Base-by-base conservation (phyloP, 148 eudicot genomes). In the Bassia scoparia region DNA sequence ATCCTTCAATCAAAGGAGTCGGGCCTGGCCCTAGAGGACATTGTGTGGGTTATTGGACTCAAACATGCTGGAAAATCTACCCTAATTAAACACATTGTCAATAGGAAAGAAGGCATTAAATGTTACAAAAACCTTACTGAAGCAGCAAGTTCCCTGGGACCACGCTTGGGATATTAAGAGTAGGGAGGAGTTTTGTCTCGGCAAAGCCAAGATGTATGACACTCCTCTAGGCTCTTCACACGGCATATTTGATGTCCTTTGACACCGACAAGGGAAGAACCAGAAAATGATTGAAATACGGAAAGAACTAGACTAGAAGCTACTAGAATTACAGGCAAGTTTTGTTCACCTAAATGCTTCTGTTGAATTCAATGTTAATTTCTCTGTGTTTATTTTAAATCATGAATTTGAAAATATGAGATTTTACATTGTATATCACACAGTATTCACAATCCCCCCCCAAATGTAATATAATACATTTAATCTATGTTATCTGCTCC, bases 21-120 rank as follows among this genome's bases (percentile, higher is more conserved):
- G 80, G 88, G n/a, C n/a, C 97, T 55, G 98, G 98, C 7, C 98
- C 98, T 61, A 89, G 98, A 74, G 98, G 98, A 76, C 87, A 91
- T n/a, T 82, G 97, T 94, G 46, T 94, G 98, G 98, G 95, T 94
- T 74, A 84, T 94, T 70, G 98, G 98, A 37, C 91, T 97, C 62
- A 97, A 94, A 70, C 91, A 94, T 83, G 97, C 97, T 3, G 98
- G 98, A 46, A 94, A 94, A 71, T 94, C 98, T 12, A 94, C 97
- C 26, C 74, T 94, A 72, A 91, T 94, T 61, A n/a, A 94, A 94
- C 73, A 90, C 88, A 48, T 83, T 94, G 77, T 87, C 93, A 4
- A n/a, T n/a, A 94, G 86, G 83, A 94, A 94, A 82, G 93, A 79
- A 79, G 89, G 93, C n/a, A 90, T 87, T 49, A 89, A 89, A 73